These are phyloP conservation scores for Byssothecium circinans DNA, from an alignment of 2,329 filamentous ascomycete species.

Conservation along the genomic window DNA sequence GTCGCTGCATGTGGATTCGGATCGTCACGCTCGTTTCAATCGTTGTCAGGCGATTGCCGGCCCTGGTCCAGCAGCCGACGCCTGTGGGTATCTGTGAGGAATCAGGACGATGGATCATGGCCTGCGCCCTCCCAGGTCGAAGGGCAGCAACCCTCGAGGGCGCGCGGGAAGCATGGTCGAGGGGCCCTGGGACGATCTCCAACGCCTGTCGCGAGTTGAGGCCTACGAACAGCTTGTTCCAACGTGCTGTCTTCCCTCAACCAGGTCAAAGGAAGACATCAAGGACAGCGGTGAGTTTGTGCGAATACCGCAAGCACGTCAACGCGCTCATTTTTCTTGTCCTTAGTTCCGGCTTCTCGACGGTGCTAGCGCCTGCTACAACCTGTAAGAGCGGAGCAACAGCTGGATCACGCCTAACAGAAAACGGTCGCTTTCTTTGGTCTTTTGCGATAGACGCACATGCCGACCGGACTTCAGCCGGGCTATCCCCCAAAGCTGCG, in stretches of 20 bases:
- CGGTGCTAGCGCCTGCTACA: background rate
- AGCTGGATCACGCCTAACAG: constrained; percentile 12
- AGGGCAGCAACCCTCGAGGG: constrained; percentile 35
- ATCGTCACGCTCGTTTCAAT: constrained; percentile 18
- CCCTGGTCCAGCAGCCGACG: constrained; percentile 18
- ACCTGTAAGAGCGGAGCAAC: background rate
- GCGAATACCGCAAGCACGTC: background rate
- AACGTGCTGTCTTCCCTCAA: constrained; percentile 16
- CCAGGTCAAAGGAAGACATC: constrained; percentile 7
- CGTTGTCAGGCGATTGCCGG: constrained; percentile 10
- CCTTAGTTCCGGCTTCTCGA: background rate
- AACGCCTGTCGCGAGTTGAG: constrained; percentile 22
- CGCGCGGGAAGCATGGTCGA: constrained; percentile 44
- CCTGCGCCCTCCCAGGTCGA: constrained; percentile 19
- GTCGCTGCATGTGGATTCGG: constrained; percentile 10
- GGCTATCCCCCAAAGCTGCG: background rate
- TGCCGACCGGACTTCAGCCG: constrained; percentile 34
- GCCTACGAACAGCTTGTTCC: constrained; percentile 23
- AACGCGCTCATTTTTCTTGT: too few species aligned
- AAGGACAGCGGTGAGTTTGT: background rate
- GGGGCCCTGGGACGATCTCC: constrained; percentile 40
- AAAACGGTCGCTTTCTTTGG: constrained; percentile 20
- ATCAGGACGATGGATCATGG: constrained; percentile 15
- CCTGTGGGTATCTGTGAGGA: constrained; percentile 20
- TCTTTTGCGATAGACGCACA: constrained; percentile 13